Base-by-base conservation (phyloP, 2,329 filamentous ascomycete genomes). In the Alternaria consortialis region DNA sequence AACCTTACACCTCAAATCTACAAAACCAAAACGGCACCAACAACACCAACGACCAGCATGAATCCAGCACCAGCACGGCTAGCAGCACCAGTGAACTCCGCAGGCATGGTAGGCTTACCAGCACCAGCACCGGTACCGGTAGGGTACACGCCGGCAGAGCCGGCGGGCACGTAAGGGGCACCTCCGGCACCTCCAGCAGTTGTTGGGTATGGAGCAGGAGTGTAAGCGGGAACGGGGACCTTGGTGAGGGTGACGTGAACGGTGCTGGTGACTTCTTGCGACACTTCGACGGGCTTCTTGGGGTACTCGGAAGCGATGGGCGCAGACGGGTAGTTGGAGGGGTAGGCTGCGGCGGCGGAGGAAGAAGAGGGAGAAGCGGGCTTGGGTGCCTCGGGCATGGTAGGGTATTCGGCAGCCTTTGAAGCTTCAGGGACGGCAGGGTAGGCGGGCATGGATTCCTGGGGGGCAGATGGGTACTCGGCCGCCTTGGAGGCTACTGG, bases 41-140 rank as follows among this genome's bases (percentile, higher is more conserved):
- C 52, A 34, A 69, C 42, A 23, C 64, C 70, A 20, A 64, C 61
- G 34, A 69, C 12, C 15, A 60, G 61, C 53, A 60, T 69, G 57
- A 71, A 12, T 0, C 73, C 72, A 32, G 71, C 60, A 36, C 70
- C 52, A 25, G 69, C 53, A 37, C 63, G 63, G 58, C 65, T 71
- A 34, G 70, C 72, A n/a, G 71, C 70, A 42, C 73, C 73, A 46
- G 69, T 64, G 23, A 73, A 75, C 56, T 64, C 52, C 13, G 65
- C 46, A n/a, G 46, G 65, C 60, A 58, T 65, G 15, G 62, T 55
- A 15, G 65, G 62, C 54, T 62, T 46, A 52, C 58, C 63, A 7
- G 60, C 64, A 46, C 67, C 61, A 37, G 57, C 69, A 15, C 59
- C 63, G 6, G 60, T 66, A 43, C 67, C 61, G 29, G 60, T 70